Conservation (phyloP, 148 eudicot species). For the Silene uniflora region DNA sequence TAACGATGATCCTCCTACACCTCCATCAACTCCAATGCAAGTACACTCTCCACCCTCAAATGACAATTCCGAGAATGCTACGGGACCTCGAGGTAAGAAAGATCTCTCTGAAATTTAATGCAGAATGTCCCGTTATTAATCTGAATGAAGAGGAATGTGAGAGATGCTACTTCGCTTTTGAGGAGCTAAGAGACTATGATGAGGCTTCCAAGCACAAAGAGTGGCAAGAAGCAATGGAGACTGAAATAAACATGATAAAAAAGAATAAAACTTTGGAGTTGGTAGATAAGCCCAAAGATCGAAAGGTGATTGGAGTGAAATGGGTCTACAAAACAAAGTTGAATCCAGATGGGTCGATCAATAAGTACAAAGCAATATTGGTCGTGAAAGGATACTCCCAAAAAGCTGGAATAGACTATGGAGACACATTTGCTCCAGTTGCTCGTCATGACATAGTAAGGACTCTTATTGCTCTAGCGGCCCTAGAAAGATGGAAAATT, state of each 20-base stretch:
- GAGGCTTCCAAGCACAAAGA: background rate
- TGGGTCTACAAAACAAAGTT: background rate
- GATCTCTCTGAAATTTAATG: too few species aligned
- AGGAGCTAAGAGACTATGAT: background rate
- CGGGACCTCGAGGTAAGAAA: too few species aligned
- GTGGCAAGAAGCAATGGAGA: background rate
- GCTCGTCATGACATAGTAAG: background rate
- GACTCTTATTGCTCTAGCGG: background rate
- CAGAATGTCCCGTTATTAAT: too few species aligned
- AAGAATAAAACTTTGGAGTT: background rate
- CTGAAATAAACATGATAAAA: background rate
- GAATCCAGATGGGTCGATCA: background rate
- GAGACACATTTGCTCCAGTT: background rate
- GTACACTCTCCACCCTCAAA: background rate
- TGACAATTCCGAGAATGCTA: too few species aligned
- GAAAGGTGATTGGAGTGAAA: background rate
- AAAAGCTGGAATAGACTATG: background rate
- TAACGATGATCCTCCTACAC: background rate
- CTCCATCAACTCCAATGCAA: background rate
- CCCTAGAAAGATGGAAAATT: background rate
- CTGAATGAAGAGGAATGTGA: background rate
- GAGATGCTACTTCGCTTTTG: background rate
- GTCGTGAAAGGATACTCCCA: constrained; percentile 1
- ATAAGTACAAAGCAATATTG: background rate
- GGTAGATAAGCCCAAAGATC: background rate